These are phyloP conservation scores for Calonectria pauciramosa DNA, from an alignment of 2,329 filamentous ascomycete species.

Conservation along the genomic window DNA sequence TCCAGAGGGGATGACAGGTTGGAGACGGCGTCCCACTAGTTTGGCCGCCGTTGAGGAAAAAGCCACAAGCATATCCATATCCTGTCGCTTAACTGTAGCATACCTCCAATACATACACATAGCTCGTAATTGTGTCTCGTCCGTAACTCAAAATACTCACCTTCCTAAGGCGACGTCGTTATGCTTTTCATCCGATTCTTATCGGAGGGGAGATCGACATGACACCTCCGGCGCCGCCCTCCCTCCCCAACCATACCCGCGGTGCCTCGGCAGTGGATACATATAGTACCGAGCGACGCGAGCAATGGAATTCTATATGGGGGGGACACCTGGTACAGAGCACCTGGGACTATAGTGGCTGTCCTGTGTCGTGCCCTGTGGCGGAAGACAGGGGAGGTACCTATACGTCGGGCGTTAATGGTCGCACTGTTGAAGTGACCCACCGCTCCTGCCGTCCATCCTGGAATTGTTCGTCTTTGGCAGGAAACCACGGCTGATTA, in stretches of 20 bases:
- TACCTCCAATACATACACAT: background rate
- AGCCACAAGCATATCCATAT: conserved; percentile 5
- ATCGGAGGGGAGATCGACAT: conserved; percentile 3
- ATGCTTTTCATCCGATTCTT: conserved; percentile 3
- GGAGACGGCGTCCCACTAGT: conserved; percentile 5
- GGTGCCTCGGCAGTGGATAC: conserved; percentile 2
- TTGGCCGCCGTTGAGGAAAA: conserved; percentile 1
- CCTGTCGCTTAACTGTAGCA: background rate
- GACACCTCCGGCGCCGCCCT: background rate
- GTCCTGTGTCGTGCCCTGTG: background rate
- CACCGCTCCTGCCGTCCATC: conserved; percentile 15
- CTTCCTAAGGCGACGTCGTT: conserved; percentile 8
- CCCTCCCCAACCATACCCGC: conserved; percentile 8
- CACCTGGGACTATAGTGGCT: background rate
- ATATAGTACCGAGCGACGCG: background rate
- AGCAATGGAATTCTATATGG: background rate
- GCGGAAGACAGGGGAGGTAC: background rate
- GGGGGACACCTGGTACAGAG: background rate
- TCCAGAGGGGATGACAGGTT: conserved; percentile 2
- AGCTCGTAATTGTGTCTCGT: background rate
- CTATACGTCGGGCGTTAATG: conserved; percentile 19
- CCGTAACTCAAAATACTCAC: background rate
- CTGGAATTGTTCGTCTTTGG: background rate
- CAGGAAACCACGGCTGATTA: conserved; percentile 2
- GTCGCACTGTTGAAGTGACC: conserved; percentile 14